phyloP scores from a whole-genome alignment of 768 basidiomycete genomes.

The Mycena epipterygia region DNA sequence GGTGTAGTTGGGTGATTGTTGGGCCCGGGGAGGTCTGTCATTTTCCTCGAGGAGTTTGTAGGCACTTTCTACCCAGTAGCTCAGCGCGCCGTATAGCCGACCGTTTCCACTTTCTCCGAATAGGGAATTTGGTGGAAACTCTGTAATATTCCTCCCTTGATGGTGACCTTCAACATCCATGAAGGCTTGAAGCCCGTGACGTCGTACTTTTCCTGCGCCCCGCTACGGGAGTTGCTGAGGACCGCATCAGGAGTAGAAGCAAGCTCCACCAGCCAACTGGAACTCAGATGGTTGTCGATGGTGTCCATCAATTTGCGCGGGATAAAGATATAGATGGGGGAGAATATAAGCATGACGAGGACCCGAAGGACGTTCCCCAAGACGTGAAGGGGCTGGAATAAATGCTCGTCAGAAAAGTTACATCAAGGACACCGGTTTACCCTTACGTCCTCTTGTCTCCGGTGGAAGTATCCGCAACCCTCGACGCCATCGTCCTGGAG shows the following conservation, averaged over 20 bases:
- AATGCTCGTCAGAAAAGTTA: neutral
- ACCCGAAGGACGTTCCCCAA: neutral
- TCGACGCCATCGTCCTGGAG: neutral
- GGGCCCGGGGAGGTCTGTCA: neutral
- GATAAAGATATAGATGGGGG: neutral
- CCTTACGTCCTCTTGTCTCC: neutral
- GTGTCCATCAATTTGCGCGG: neutral
- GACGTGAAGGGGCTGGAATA: neutral
- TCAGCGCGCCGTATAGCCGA: conserved; percentile 1
- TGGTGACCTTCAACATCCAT: neutral
- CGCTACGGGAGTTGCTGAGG: neutral
- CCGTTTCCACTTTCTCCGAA: neutral
- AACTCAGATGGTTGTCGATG: neutral
- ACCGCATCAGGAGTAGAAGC: neutral
- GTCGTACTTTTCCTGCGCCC: neutral
- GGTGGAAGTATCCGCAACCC: conserved; percentile 4
- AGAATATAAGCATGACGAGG: neutral
- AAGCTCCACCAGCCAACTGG: neutral
- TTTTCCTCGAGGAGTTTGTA: neutral
- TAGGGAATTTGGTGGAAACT: neutral
- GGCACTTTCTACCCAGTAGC: neutral
- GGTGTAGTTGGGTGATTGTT: neutral
- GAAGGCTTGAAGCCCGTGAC: neutral
- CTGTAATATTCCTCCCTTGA: neutral
- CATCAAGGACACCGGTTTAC: neutral